Conservation (phyloP, 2,329 filamentous ascomycete genomes). For the Plenodomus tracheiphilus region DNA sequence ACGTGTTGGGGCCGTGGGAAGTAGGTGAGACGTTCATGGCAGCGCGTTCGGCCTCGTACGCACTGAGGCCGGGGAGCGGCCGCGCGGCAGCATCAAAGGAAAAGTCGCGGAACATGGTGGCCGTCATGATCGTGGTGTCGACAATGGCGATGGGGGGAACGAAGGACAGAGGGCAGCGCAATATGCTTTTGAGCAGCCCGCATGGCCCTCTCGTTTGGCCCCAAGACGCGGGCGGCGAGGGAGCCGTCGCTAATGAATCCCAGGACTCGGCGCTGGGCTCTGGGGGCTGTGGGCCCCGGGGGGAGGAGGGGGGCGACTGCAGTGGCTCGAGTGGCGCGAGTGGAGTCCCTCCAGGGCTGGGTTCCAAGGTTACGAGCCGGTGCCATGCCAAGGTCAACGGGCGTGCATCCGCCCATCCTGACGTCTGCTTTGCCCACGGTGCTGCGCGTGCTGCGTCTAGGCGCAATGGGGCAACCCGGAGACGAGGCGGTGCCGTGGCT, state of each 20-base stretch:
- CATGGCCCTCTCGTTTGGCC: not conserved
- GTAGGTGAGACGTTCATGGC: constrained; percentile 41
- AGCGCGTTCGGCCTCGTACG: constrained; percentile 32
- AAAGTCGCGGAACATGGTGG: constrained; percentile 45
- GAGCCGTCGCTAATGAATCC: too few species aligned
- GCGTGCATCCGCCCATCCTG: not conserved
- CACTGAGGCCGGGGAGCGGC: constrained; percentile 26
- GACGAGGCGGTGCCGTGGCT: not conserved
- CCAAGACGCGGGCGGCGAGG: constrained; percentile 14
- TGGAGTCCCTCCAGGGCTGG: too few species aligned
- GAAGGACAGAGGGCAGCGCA: not conserved
- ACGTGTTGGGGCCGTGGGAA: constrained; percentile 17
- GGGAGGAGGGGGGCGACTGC: too few species aligned
- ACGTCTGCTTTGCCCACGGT: not conserved
- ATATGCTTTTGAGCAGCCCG: not conserved
- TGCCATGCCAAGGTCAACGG: not conserved
- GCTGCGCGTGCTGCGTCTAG: not conserved
- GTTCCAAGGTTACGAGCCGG: not conserved
- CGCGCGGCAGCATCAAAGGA: constrained; percentile 43
- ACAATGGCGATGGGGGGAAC: not conserved
- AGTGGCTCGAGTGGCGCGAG: not conserved
- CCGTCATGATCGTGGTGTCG: constrained; percentile 4
- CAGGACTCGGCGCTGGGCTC: too few species aligned
- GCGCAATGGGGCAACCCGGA: not conserved
- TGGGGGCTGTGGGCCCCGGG: too few species aligned